Percentiles rank a stretch among this genome's conserved stretches.
phyloP scores from a whole-genome alignment of 768 basidiomycete species.

The Piloderma croceum region DNA sequence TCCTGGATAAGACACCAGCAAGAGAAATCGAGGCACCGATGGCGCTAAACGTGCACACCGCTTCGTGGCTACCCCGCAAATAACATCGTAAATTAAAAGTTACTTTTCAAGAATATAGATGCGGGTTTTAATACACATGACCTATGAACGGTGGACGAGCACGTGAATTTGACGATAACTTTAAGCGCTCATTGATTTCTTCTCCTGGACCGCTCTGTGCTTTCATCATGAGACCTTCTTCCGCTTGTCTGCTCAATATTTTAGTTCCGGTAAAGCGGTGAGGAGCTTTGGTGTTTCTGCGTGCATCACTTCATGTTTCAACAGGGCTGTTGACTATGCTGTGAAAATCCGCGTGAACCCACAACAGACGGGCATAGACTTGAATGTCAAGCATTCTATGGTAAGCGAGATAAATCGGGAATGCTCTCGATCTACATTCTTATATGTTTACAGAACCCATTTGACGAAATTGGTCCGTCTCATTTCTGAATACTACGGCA shows the following conservation, averaged over 20 bases:
- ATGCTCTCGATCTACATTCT: too few relatives aligned
- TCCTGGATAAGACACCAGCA: constrained; percentile 39
- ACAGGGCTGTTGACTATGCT: constrained; percentile 90
- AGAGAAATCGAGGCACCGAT: constrained; percentile 34
- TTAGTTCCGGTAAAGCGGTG: constrained; percentile 93
- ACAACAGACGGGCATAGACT: constrained; percentile 91
- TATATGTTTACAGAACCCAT: constrained; percentile 69
- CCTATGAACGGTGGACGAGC: too few relatives aligned
- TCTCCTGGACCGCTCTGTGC: too few relatives aligned
- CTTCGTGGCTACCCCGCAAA: constrained; percentile 24
- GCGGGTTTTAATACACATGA: too few relatives aligned
- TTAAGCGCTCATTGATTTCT: too few relatives aligned
- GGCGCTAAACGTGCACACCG: constrained; percentile 22
- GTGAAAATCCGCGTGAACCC: constrained; percentile 98
- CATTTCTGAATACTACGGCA: background rate
- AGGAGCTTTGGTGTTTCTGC: constrained; percentile 7
- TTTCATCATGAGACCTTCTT: constrained; percentile 64
- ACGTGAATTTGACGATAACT: too few relatives aligned
- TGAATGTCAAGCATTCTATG: constrained; percentile 99
- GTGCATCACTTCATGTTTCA: background rate
- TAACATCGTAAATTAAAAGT: too few relatives aligned
- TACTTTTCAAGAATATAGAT: too few relatives aligned
- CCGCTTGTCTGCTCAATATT: constrained; percentile 72
- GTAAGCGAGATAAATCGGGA: too few relatives aligned
- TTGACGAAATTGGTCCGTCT: constrained; percentile 89